Percentiles rank a stretch among this genome's conserved stretches.
These are phyloP conservation scores for Cyberlindnera xishuangbannaensis DNA, from an alignment of 805 yeast species.

Conservation along the genomic window DNA sequence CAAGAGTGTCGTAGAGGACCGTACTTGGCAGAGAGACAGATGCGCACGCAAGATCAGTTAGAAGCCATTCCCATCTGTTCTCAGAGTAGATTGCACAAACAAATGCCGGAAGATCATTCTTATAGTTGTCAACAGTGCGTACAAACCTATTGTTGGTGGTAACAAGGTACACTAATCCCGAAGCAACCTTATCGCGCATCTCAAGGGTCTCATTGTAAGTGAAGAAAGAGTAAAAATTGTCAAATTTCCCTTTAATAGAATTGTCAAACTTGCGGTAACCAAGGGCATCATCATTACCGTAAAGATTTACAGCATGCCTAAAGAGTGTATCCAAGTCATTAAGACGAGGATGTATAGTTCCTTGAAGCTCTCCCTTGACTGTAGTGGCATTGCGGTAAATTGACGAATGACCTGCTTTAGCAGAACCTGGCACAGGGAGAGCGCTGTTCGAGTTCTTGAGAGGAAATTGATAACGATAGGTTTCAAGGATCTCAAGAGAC, in stretches of 20 bases:
- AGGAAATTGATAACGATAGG: conserved; percentile 7
- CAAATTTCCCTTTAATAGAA: conserved; percentile 30
- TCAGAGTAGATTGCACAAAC: conserved; percentile 45
- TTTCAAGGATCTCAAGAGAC: conserved; percentile 10
- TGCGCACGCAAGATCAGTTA: conserved; percentile 53
- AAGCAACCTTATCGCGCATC: conserved; percentile 42
- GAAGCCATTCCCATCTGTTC: conserved; percentile 63
- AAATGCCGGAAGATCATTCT: conserved; percentile 3
- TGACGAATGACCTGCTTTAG: conserved; percentile 5
- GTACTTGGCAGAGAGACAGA: conserved; percentile 35
- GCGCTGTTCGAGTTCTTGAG: conserved; percentile 2
- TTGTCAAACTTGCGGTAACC: conserved; percentile 29
- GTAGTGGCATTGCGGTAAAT: conserved; percentile 7
- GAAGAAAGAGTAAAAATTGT: conserved; percentile 35
- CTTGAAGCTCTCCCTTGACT: not conserved
- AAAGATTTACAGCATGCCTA: conserved; percentile 15
- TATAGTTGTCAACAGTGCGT: conserved; percentile 8
- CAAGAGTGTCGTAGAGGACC: conserved; percentile 51
- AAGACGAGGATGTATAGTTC: conserved; percentile 7
- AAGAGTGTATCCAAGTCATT: conserved; percentile 10
- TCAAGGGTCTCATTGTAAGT: conserved; percentile 35
- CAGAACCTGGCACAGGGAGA: conserved; percentile 5
- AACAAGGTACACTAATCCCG: conserved; percentile 40
- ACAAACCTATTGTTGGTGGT: conserved; percentile 34
- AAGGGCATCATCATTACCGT: conserved; percentile 28